phyloP scores from a whole-genome alignment of 2,329 filamentous ascomycete species.

The Diaporthe humulicola region DNA sequence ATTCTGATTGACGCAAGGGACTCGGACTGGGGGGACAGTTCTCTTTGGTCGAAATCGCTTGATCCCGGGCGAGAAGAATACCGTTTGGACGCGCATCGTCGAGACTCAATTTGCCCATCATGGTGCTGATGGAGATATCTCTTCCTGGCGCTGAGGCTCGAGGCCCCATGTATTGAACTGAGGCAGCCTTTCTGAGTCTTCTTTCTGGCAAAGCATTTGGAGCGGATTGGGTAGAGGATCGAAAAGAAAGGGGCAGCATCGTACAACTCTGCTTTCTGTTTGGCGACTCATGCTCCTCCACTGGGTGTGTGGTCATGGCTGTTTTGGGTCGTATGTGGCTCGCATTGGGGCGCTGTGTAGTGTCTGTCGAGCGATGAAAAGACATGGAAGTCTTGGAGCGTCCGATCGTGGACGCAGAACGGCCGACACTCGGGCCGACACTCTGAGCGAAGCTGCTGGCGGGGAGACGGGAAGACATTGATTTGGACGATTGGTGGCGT shows the following conservation, averaged over 20 bases:
- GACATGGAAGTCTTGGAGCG: constrained; percentile 67
- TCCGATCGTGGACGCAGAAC: constrained; percentile 55
- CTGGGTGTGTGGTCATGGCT: constrained; percentile 51
- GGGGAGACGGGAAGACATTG: constrained; percentile 56
- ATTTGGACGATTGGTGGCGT: constrained; percentile 55
- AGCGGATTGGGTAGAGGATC: constrained; percentile 38
- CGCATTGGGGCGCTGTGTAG: constrained; percentile 55
- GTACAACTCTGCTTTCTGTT: constrained; percentile 54
- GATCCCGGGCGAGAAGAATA: constrained; percentile 51
- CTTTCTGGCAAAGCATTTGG: constrained; percentile 39
- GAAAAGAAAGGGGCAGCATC: constrained; percentile 45
- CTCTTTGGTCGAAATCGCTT: constrained; percentile 58
- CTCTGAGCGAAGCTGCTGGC: constrained; percentile 69
- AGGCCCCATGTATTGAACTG: constrained; percentile 43
- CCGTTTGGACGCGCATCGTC: constrained; percentile 46
- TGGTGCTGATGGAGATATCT: constrained; percentile 52
- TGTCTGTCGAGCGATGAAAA: constrained; percentile 60
- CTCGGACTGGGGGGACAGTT: constrained; percentile 42
- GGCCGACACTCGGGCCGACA: constrained; percentile 65
- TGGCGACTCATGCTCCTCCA: constrained; percentile 45
- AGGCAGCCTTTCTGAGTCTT: constrained; percentile 46
- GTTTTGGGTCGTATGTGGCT: constrained; percentile 56
- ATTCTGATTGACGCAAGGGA: constrained; percentile 42
- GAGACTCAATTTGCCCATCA: constrained; percentile 56
- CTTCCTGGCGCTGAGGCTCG: constrained; percentile 35